Percentiles rank a stretch among this genome's conserved stretches.
These are phyloP conservation scores for Phylloporus gajari DNA, from an alignment of 1,284 basidiomycete genomes.

Conservation along the genomic window DNA sequence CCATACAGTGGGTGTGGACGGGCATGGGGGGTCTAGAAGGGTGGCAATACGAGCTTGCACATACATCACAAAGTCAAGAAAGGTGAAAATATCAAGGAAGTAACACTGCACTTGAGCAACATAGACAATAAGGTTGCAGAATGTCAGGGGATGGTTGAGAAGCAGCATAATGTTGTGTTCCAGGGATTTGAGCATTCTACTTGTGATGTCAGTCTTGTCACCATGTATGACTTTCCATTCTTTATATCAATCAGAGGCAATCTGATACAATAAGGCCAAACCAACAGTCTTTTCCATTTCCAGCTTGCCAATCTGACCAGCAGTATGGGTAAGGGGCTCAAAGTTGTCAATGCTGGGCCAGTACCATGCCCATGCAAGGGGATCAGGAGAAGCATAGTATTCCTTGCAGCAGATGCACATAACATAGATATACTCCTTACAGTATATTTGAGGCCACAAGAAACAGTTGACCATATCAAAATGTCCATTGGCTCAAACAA, in stretches of 20 bases:
- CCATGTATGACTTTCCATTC: neutral
- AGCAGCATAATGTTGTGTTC: neutral
- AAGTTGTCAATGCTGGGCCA: neutral
- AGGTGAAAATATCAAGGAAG: constrained; percentile 7
- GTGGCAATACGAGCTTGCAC: neutral
- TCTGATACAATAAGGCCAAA: neutral
- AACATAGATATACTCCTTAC: neutral
- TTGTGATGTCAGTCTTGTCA: neutral
- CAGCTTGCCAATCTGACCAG: neutral
- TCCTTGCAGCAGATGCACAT: neutral
- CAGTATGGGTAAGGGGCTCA: neutral
- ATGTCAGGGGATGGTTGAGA: neutral
- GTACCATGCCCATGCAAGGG: neutral
- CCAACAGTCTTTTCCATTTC: neutral
- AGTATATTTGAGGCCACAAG: neutral
- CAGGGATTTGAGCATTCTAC: neutral
- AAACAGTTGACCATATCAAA: neutral
- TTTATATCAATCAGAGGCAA: neutral
- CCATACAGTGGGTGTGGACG: constrained; percentile 9
- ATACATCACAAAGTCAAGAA: constrained; percentile 7
- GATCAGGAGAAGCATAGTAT: neutral
- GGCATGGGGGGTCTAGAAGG: neutral
- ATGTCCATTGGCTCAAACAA: neutral
- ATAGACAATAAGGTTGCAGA: neutral
- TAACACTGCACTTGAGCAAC: constrained; percentile 5